Evolutionary conservation across 805 yeast genomes (phyloP).

Genomic region (Candida lessepsii): DNA sequence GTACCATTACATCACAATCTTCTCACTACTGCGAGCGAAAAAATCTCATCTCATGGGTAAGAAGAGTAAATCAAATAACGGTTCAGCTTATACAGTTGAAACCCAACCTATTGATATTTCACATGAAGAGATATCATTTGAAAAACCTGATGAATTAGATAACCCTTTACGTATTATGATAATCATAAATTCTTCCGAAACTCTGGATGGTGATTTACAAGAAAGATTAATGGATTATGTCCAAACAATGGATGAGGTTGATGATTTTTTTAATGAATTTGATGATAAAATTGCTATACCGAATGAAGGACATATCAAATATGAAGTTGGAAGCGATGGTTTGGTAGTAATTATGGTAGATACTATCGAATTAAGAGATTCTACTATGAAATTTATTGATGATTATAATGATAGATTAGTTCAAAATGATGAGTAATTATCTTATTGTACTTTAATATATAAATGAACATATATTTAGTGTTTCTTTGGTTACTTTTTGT

Average conservation of each 20-base stretch:
- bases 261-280: slow-evolving; percentile 51
- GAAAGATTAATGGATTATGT: slow-evolving; percentile 47
- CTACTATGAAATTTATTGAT: slow-evolving; percentile 45
- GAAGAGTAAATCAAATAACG: slow-evolving; percentile 13
- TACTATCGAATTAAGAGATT: slow-evolving; percentile 32
- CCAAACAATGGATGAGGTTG: slow-evolving; percentile 47
- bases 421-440: neutral
- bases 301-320: slow-evolving; percentile 53
- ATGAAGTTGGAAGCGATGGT: slow-evolving; percentile 63
- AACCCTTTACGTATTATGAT: slow-evolving; percentile 47
- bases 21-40: neutral
- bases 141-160: slow-evolving; percentile 35
- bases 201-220: slow-evolving; percentile 46
- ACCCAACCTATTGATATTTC: slow-evolving; percentile 12
- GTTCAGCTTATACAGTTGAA: slow-evolving; percentile 9
- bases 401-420: slow-evolving; percentile 23
- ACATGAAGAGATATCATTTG: slow-evolving; percentile 7
- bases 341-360: slow-evolving; percentile 56
- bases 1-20: no score
- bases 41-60: slow-evolving; percentile 10
- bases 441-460: neutral
- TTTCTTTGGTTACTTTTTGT: no score
- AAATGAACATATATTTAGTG: neutral
- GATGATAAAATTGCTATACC: slow-evolving; percentile 53
- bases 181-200: slow-evolving; percentile 35